These are phyloP conservation scores for Ustilago tritici DNA, from an alignment of 1,284 basidiomycete genomes.

Conservation along the genomic window DNA sequence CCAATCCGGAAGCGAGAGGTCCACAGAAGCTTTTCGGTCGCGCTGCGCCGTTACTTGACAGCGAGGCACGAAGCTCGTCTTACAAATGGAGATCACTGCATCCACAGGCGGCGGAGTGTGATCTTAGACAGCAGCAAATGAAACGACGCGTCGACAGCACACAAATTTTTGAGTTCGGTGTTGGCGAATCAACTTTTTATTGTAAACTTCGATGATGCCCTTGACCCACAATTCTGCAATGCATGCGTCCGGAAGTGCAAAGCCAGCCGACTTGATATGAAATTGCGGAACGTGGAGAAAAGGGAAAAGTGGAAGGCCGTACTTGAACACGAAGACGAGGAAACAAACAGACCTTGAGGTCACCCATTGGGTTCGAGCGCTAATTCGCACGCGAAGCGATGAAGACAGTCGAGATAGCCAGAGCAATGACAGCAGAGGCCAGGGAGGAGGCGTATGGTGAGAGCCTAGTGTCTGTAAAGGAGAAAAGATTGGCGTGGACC, in stretches of 20 bases:
- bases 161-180: background rate
- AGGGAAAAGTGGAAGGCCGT: background rate
- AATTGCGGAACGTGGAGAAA: background rate
- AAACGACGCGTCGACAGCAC: background rate
- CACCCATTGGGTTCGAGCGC: background rate
- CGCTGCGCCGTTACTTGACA: background rate
- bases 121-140: background rate
- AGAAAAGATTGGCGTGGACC: background rate
- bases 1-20: background rate
- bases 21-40: background rate
- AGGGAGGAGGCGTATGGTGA: background rate
- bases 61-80: background rate
- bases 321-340: background rate
- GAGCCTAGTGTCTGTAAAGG: background rate
- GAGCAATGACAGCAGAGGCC: background rate
- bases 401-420: background rate
- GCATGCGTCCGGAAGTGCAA: slow-evolving; percentile 57
- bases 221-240: slow-evolving; percentile 12
- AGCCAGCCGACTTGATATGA: slow-evolving; percentile 34
- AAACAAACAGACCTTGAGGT: background rate
- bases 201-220: slow-evolving; percentile 22
- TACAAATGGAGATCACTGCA: background rate
- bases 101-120: background rate
- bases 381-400: background rate
- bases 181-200: slow-evolving; percentile 1